These are phyloP conservation scores for Camelina neglecta DNA, from an alignment of 345 rosid genomes.

Conservation along the genomic window DNA sequence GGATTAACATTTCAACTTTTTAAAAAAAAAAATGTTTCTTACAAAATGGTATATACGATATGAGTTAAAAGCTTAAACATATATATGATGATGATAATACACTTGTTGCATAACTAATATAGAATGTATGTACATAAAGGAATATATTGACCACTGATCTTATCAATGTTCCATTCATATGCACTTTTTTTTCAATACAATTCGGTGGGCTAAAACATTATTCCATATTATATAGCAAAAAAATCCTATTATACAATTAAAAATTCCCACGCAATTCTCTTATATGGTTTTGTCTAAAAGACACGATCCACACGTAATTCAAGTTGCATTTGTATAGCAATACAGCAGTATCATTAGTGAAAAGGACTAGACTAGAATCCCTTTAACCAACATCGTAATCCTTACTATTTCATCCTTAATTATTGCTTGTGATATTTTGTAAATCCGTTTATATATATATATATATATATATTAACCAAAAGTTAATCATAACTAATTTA, in stretches of 20 bases:
- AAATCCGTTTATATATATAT: too few relatives aligned
- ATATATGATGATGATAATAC: not conserved
- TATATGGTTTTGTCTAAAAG: not conserved
- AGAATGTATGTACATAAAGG: constrained; percentile 9
- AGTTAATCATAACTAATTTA: too few relatives aligned
- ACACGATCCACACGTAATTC: not conserved
- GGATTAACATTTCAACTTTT: not conserved
- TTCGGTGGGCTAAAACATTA: constrained; percentile 14
- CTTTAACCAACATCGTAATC: not conserved
- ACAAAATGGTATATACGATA: not conserved
- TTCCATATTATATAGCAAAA: constrained; percentile 4
- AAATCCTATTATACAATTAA: constrained; percentile 5
- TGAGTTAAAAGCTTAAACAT: not conserved
- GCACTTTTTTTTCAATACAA: constrained; percentile 12
- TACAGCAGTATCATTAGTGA: too few relatives aligned
- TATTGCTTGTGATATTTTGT: too few relatives aligned
- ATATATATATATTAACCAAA: too few relatives aligned
- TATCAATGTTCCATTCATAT: constrained; percentile 25
- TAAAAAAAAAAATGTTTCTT: not conserved
- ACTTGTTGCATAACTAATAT: not conserved
- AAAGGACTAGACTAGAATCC: not conserved
- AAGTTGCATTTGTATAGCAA: not conserved
- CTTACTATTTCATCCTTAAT: too few relatives aligned
- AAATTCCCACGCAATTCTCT: not conserved
- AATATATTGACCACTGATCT: constrained; percentile 30